Base-by-base conservation (phyloP, 2,329 filamentous ascomycete genomes). In the Aspergillus melleus region DNA sequence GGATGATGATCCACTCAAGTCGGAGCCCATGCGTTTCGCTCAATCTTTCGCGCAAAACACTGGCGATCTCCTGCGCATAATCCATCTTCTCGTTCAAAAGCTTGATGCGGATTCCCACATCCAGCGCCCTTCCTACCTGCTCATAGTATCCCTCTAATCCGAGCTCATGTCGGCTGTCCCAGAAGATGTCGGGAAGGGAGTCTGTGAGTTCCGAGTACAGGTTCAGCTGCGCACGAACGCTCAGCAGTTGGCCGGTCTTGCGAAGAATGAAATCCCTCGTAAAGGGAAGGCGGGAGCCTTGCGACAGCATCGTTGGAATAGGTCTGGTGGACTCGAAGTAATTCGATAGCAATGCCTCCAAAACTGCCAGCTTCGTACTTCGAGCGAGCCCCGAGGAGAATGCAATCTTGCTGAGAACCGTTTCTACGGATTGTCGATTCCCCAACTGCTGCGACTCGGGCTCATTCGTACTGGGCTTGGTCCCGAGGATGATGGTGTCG, bases 171-270 rank as follows among this genome's bases (percentile, higher is more conserved):
- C 88, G 86, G 67, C 86, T 90, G 75, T 99, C 95, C 95, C 95
- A 99, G 79, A 99, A 97, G 50, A 98, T 87, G 76, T 99, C 95
- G 0, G 95, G 95, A 19, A 98, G 83, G 19, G 91, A 92, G 77
- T 99, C 95, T 0, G 95, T 98, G 36, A 99, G 85, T 76, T 98
- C 95, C 1, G 92, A 96, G 79, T 98, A 98, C 68, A 98, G 89
- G 72, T 99, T 99, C 52, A 99, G 83, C 70, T 96, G 92, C 0
- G 94, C 94, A 51, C 95, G 89, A 54, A 98, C 87, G 70, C 88
- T 90, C 19, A 98, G 85, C 6, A 99, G 83, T 76, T 98, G 92
- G 61, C 95, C 95, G 0, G 95, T 98, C 77, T 97, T 96, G 66
- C 91, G 89, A 26, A 98, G 82, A 71, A 98, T 94, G 75, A 96